These are phyloP conservation scores for Dictyostelium capitatum DNA, from an alignment of 78 protist genomes.

Conservation along the genomic window DNA sequence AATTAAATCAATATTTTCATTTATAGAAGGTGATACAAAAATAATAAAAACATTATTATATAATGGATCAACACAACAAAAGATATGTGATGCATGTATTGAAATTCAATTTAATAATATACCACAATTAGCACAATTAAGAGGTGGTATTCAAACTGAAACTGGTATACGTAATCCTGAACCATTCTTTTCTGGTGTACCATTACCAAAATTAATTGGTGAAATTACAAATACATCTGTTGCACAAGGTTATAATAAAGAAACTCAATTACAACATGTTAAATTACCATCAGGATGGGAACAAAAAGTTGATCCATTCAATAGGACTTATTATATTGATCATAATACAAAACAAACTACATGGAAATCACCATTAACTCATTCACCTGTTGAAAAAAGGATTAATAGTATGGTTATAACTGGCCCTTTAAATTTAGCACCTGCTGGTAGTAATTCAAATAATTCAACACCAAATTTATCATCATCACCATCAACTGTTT, in stretches of 20 bases:
- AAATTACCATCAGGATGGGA: conserved; percentile 87
- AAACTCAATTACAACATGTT: conserved; percentile 5
- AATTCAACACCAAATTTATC: background rate
- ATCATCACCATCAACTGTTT: background rate
- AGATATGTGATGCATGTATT: conserved; percentile 9
- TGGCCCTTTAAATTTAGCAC: background rate
- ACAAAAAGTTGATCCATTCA: conserved; percentile 30
- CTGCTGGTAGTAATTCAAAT: background rate
- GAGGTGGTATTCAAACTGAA: conserved; percentile 61
- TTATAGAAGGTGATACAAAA: conserved; percentile 59
- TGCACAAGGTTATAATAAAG: background rate
- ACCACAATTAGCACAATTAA: conserved; percentile 54
- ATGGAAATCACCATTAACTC: conserved; percentile 66
- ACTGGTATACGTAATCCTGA: conserved; percentile 39
- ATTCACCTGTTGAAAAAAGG: background rate
- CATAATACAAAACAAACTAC: conserved; percentile 72
- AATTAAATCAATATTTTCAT: conserved; percentile 62
- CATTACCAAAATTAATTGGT: conserved; percentile 63
- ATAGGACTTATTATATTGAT: conserved; percentile 80
- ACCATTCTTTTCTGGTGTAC: conserved; percentile 75
- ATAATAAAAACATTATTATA: background rate
- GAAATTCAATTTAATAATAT: conserved; percentile 67
- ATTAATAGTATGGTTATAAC: background rate
- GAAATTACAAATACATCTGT: background rate
- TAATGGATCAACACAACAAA: background rate